phyloP scores from a whole-genome alignment of 768 basidiomycete genomes.

The Lyophyllum decastes region DNA sequence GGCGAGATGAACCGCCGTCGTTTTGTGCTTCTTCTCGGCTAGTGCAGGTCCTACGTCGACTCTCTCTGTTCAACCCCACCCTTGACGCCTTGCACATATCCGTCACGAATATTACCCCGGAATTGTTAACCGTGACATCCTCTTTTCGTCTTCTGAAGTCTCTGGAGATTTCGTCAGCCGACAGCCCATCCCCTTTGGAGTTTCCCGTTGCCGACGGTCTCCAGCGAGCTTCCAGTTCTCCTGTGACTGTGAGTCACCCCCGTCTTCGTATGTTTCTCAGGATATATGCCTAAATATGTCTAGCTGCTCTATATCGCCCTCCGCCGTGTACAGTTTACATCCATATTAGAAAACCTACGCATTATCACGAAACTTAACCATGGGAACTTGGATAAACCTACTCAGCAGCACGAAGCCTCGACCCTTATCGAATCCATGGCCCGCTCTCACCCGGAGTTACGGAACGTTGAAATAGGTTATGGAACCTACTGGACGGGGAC shows the following conservation, averaged over 20 bases:
- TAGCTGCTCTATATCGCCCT: constrained; percentile 23
- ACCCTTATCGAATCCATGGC: constrained; percentile 24
- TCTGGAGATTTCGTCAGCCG: constrained; percentile 10
- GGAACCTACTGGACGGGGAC: constrained; percentile 34
- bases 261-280: not conserved
- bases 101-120: constrained; percentile 22
- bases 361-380: constrained; percentile 25
- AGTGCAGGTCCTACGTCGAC: constrained; percentile 13
- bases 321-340: constrained; percentile 19
- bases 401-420: constrained; percentile 25
- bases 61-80: constrained; percentile 19
- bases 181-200: constrained; percentile 6
- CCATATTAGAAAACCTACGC: constrained; percentile 17
- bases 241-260: constrained; percentile 9
- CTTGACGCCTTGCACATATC: constrained; percentile 21
- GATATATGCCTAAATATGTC: not conserved
- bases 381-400: constrained; percentile 18
- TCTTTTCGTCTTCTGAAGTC: constrained; percentile 9
- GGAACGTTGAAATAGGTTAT: constrained; percentile 26
- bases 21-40: constrained; percentile 24
- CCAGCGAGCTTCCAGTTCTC: constrained; percentile 1
- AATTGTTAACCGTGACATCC: constrained; percentile 8
- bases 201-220: not conserved
- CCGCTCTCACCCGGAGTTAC: constrained; percentile 16
- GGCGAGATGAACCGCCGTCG: constrained; percentile 25